Percentiles rank a stretch among this genome's conserved stretches.
These are phyloP conservation scores for Leucoagaricus sp. DNA, from an alignment of 1,284 basidiomycete species.

Conservation along the genomic window DNA sequence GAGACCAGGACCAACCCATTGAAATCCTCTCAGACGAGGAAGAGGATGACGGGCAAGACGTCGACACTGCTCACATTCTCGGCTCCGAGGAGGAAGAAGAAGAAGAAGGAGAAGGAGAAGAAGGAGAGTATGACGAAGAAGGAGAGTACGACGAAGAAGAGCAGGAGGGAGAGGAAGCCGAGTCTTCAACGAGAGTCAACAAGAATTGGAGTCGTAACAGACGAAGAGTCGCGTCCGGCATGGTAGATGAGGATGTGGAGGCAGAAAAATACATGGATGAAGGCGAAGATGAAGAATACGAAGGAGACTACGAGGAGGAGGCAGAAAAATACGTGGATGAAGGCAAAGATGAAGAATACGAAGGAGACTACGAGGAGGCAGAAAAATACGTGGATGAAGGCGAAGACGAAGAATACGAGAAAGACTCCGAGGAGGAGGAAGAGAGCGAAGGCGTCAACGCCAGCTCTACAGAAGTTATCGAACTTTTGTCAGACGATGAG, in stretches of 20 bases:
- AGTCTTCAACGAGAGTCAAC: neutral
- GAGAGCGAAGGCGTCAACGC: neutral
- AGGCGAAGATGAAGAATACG: slow-evolving; percentile 11
- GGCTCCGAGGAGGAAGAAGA: slow-evolving; percentile 18
- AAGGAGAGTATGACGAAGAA: slow-evolving; percentile 20
- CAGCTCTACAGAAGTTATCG: slow-evolving; percentile 15
- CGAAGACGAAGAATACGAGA: slow-evolving; percentile 11
- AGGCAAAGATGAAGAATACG: slow-evolving; percentile 16
- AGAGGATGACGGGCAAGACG: neutral
- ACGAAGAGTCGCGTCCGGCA: neutral
- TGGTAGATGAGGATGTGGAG: neutral
- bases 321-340: slow-evolving; percentile 22
- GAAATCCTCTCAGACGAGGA: slow-evolving; percentile 40
- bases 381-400: slow-evolving; percentile 15
- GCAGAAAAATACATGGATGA: slow-evolving; percentile 17
- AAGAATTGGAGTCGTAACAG: neutral
- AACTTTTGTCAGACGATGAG: slow-evolving; percentile 21
- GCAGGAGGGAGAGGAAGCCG: slow-evolving; percentile 17
- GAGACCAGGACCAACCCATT: slow-evolving; percentile 46
- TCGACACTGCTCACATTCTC: slow-evolving; percentile 8
- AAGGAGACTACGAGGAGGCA: slow-evolving; percentile 1
- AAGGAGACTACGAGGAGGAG: slow-evolving; percentile 26
- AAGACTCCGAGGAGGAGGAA: slow-evolving; percentile 15
- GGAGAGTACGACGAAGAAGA: slow-evolving; percentile 13
- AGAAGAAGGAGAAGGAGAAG: slow-evolving; percentile 24